phyloP scores from a whole-genome alignment of 768 basidiomycete species.

The Kwoniella pini region DNA sequence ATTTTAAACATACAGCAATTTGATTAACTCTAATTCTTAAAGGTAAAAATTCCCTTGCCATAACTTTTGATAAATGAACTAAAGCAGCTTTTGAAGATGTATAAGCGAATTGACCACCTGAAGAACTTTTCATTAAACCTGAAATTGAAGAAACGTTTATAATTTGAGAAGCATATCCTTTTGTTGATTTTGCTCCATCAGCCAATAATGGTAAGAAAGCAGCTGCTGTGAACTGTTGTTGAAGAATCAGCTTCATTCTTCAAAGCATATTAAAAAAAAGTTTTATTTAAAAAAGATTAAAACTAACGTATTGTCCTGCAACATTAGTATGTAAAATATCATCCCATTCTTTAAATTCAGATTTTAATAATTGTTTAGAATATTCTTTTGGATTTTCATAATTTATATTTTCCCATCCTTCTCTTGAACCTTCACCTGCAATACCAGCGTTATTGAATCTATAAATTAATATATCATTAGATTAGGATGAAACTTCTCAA shows the following conservation, averaged over 20 bases:
- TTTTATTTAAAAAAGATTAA: neutral
- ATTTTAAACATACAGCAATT: slow-evolving; percentile 29
- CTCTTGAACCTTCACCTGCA: slow-evolving; percentile 44
- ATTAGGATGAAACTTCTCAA: neutral
- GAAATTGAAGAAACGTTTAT: slow-evolving; percentile 43
- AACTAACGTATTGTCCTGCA: slow-evolving; percentile 33
- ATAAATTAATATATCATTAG: neutral
- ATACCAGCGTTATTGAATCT: slow-evolving; percentile 50
- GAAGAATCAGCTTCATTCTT: neutral
- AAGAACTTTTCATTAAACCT: slow-evolving; percentile 36
- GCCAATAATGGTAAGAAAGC: slow-evolving; percentile 44
- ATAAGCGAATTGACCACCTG: slow-evolving; percentile 45
- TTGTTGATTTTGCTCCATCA: slow-evolving; percentile 27
- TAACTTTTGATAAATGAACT: slow-evolving; percentile 38
- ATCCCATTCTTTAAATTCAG: slow-evolving; percentile 34
- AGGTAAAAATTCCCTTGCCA: slow-evolving; percentile 37
- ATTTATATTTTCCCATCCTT: slow-evolving; percentile 34
- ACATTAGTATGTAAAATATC: slow-evolving; percentile 34
- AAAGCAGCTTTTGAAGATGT: slow-evolving; percentile 38
- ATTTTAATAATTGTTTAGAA: slow-evolving; percentile 31
- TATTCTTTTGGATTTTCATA: slow-evolving; percentile 30
- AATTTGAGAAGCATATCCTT: slow-evolving; percentile 43
- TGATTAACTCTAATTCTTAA: slow-evolving; percentile 45
- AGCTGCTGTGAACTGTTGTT: slow-evolving; percentile 35
- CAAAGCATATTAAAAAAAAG: neutral